Base-by-base conservation (phyloP, 306 rosid genomes). In the Sophora flavescens region DNA sequence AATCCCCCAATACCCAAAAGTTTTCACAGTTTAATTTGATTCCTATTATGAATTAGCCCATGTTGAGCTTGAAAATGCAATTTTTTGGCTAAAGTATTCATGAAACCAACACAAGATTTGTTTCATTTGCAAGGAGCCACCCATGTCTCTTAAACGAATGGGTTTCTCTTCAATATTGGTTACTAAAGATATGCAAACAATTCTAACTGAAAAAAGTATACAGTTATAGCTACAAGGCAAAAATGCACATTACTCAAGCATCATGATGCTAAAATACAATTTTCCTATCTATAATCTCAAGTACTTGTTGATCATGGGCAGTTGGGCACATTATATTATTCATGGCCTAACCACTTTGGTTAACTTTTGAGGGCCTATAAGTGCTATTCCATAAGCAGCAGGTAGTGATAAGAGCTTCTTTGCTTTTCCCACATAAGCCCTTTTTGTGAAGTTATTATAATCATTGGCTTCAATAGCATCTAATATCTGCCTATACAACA, bases 401-500 rank as follows among this genome's bases (percentile, higher is more conserved):
- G 99, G 97, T 45, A 92, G 86, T 63, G 96, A 87, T 2, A 86
- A 35, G 13, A 92, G 78, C 78, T 92, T 92, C 81, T 90, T 92
- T 22, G 84, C 85, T 83, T 89, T 92, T 36, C 96, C 91, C 2
- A 90, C 97, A 68, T 89, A 92, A 68, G 97, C 97, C 47, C 97
- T 81, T 83, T 90, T 89, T 9, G 96, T 95, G 84, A 95, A 92
- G 85, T 90, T 95, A 75, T 95, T 89, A 45, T 90, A 95, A 42
- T 91, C 98, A 83, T 95, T 95, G 48, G 98, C 97, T 85, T 95
- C 98, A 74, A 95, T 95, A 6, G 91, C 83, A 82, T 95, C 97
- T 54, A 95, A 81, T 74, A 95, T 95, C 81, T 92, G 97, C 71
- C 84, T 78, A 77, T 95, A 95, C 63, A 92, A 82, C 73, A 95